These are phyloP conservation scores for Alternaria burnsii DNA, from an alignment of 2,329 filamentous ascomycete species.

Conservation along the genomic window DNA sequence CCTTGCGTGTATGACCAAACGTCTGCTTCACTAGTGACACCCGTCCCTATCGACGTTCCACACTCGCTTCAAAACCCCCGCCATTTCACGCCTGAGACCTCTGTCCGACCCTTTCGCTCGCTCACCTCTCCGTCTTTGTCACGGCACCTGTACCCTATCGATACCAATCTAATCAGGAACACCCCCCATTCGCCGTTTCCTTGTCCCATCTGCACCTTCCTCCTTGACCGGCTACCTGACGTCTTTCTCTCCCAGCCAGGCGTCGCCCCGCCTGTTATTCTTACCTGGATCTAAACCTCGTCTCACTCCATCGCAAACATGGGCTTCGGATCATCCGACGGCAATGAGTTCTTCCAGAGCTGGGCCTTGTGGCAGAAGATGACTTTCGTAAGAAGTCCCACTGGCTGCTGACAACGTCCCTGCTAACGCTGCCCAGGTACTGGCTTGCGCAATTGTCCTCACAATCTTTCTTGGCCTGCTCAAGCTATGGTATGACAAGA, in stretches of 20 bases:
- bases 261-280: slow-evolving; percentile 28
- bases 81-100: slow-evolving; percentile 25
- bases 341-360: slow-evolving; percentile 53
- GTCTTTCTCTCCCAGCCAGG: slow-evolving; percentile 10
- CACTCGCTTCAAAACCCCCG: slow-evolving; percentile 43
- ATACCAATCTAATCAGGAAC: slow-evolving; percentile 1
- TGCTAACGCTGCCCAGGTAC: slow-evolving; percentile 64
- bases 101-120: slow-evolving; percentile 24
- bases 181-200: not conserved
- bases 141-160: slow-evolving; percentile 19
- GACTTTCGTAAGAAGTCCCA: slow-evolving; percentile 74
- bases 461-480: slow-evolving; percentile 73
- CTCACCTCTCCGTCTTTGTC: slow-evolving; percentile 17
- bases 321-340: slow-evolving; percentile 36
- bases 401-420: not conserved
- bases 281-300: slow-evolving; percentile 26
- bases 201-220: slow-evolving; percentile 24
- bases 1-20: slow-evolving; percentile 12
- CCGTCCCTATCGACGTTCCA: slow-evolving; percentile 38
- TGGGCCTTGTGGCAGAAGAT: slow-evolving; percentile 91
- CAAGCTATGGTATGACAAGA: slow-evolving; percentile 65
- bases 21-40: slow-evolving; percentile 43
- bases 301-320: slow-evolving; percentile 26
- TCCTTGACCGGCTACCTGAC: slow-evolving; percentile 4
- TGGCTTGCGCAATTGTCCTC: slow-evolving; percentile 73